Conservation (phyloP, 768 basidiomycete genomes). For the Austroboletus eburneus region DNA sequence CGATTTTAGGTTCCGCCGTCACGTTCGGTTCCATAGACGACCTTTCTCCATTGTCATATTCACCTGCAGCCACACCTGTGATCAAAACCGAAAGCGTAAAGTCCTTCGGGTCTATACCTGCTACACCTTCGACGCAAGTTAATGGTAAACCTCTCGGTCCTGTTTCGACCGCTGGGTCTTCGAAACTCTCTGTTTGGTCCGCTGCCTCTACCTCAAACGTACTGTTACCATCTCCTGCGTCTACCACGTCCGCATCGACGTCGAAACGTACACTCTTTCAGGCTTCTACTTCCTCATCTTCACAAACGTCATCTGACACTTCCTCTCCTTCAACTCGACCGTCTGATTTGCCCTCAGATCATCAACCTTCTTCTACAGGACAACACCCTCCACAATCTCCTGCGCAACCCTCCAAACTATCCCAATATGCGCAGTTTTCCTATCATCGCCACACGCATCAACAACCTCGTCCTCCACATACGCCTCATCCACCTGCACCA, state of each 20-base stretch:
- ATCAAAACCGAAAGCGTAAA: constrained; percentile 71
- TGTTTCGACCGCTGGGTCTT: constrained; percentile 37
- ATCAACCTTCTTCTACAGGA: constrained; percentile 35
- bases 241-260: constrained; percentile 33
- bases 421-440: constrained; percentile 44
- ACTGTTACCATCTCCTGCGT: constrained; percentile 30
- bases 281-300: constrained; percentile 33
- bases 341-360: constrained; percentile 48
- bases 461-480: constrained; percentile 45
- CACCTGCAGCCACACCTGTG: constrained; percentile 64
- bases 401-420: constrained; percentile 38
- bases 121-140: constrained; percentile 42
- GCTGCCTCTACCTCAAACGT: constrained; percentile 20
- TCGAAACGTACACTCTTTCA: no score
- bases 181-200: constrained; percentile 30
- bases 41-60: constrained; percentile 70
- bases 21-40: constrained; percentile 92
- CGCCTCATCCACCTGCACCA: constrained; percentile 35
- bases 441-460: constrained; percentile 35
- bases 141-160: constrained; percentile 61
- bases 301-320: constrained; percentile 49
- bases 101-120: constrained; percentile 77
- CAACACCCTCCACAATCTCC: constrained; percentile 37
- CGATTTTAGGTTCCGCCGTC: constrained; percentile 54
- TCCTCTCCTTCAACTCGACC: constrained; percentile 57